Base-by-base conservation (phyloP, 495 filamentous ascomycete genomes). In the Penicillium parvum region DNA sequence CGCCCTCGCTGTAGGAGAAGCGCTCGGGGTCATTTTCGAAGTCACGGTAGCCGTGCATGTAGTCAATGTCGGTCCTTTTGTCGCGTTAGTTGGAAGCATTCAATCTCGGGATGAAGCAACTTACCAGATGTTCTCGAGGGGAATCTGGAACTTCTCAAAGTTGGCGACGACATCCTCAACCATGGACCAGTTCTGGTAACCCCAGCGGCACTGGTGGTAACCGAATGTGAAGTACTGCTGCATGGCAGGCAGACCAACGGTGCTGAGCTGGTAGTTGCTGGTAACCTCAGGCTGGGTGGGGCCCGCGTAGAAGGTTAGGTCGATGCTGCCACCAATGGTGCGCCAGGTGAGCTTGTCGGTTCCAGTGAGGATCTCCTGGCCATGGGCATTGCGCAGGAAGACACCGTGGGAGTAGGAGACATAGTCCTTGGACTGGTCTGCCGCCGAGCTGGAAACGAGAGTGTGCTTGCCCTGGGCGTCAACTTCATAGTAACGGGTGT, bases 271-370 rank as follows among this genome's bases (percentile, higher is more conserved):
- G 43, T 80, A 83, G 30, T 75, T 69, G 50, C 67, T 71, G 20
- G 78, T 80, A 6, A 83, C 76, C 19, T 76, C 77, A 16, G 55
- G 62, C 37, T 73, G 73, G 0, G 69, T 72, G 5, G 80, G 80
- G 0, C 81, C 81, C 25, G 78, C 65, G 47, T 77, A 83, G 63
- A 84, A 76, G 40, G 79, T 82, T 42, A 83, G 55, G 45, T 83
- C 79, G 32, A 84, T 73, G 49, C 68, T 77, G 14, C 81, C 81
- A 40, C 81, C 81, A 3, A 84, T 56, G 1, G 80, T 72, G 27
- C 88, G 78, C 87, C 88, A 94, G 4, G 83, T 88, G 50, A 94
- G 74, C 37, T 79, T 82, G 3, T 78, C 59, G 1, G 81, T 71
- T 20, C 70, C 67, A 43, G 89, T 63, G 12, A 90, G 62, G 1